phyloP scores from a whole-genome alignment of 345 rosid species.

The Camelina sativa region DNA sequence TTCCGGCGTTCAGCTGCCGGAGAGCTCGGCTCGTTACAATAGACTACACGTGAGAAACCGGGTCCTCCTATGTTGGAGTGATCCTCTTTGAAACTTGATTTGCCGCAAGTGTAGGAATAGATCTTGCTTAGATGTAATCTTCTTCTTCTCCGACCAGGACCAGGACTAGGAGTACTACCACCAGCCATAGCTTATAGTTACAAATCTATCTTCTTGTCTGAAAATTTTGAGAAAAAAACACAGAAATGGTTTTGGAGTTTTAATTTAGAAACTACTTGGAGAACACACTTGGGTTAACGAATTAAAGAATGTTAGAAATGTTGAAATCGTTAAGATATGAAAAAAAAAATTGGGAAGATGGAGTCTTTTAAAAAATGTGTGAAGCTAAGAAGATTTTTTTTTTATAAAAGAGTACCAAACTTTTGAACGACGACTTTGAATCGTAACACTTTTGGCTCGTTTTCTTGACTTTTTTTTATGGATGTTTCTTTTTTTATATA shows the following conservation, averaged over 20 bases:
- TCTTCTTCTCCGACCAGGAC: constrained; percentile 55
- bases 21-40: constrained; percentile 74
- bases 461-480: constrained; percentile 36
- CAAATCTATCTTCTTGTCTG: constrained; percentile 18
- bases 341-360: constrained; percentile 19
- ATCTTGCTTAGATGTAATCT: constrained; percentile 71
- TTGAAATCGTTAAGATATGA: constrained; percentile 23
- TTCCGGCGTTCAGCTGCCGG: constrained; percentile 63
- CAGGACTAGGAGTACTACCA: constrained; percentile 33
- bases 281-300: constrained; percentile 37
- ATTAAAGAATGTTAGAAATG: constrained; percentile 39
- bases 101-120: constrained; percentile 75
- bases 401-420: constrained; percentile 33
- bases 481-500: background rate
- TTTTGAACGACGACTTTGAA: constrained; percentile 49
- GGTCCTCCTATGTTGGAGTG: constrained; percentile 80
- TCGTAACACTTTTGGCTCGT: constrained; percentile 26
- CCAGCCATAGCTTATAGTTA: constrained; percentile 54
- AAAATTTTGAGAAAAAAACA: background rate
- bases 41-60: constrained; percentile 85
- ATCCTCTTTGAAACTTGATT: constrained; percentile 67
- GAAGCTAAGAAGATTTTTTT: constrained; percentile 25
- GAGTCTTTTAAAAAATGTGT: constrained; percentile 26
- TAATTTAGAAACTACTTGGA: constrained; percentile 35
- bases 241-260: background rate